Evolutionary conservation across 75 land plant genomes (phyloP), one percentile per base, ranked within the genome.

Genomic region (Picea glauca): DNA sequence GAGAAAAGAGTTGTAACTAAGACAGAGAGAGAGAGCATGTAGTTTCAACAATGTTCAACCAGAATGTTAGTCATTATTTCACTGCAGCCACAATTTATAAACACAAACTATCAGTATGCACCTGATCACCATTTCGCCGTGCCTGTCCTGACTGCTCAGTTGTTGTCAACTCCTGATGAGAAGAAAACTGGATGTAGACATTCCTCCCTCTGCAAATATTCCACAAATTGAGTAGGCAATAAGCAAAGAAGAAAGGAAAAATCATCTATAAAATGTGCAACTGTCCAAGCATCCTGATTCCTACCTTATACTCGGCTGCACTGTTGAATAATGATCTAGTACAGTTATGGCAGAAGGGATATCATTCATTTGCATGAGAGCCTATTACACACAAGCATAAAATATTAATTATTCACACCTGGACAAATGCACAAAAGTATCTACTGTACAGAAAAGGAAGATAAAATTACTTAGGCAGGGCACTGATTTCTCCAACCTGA

Each of bases 181-280:
- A 96, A 23, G 99, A 96, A 64, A 96, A 96, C 80, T 96, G 96
- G 64, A 96, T 86, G 79, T 96, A 96, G 33, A 96, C 94, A 88
- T 93, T 96, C 79, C 96, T 91, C 62, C 99, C 94, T 87, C 99
- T 98, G 89, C 58, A 35, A 31, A 68, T 72, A 58, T 26, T 79
- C 9, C 54, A 43, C 20, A 35, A 21, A 33, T 76, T 23, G 74
- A 75, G 30, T 50, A n/a, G 26, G 20, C 56, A 73, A 5, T 3
- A 62, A 61, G 32, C 21, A 21, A 65, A 33, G 30, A 62, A 50
- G 18, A 79, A 23, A 8, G 77, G 38, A 14, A 1, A 20, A 40
- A 40, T 4, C 77, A 31, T 6, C 17, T n/a, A n/a, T 32, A 31
- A 12, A 43, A 78, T 32, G 8, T 31, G 54, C 58, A 79, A 13